Evolutionary conservation across 495 filamentous ascomycete species (phyloP), one percentile per base, ranked within the genome.

Genomic region (Apiosordaria backusii): DNA sequence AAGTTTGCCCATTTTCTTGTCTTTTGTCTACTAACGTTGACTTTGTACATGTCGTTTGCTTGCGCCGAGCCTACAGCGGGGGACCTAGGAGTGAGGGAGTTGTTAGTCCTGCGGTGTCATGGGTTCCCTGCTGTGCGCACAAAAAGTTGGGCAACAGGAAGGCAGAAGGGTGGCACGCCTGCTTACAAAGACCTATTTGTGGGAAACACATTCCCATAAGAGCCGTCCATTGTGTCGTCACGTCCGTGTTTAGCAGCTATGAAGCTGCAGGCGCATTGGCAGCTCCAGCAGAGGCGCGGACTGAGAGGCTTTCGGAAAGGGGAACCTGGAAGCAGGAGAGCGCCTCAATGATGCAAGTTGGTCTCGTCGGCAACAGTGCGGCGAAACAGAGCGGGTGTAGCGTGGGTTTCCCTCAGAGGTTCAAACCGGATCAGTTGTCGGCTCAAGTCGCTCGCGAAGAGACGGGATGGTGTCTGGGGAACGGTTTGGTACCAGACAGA

Each of bases 1-100:
- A 95, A 95, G 71, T 97, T 89, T 13, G 93, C 89, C 95, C 95
- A 99, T 80, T 92, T 92, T 78, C 88, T 92, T 19, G 95, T 97
- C 79, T 97, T 96, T 35, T 89, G 82, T 65, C 95, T 90, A 77
- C 91, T 92, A 26, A 97, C 89, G 74, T 98, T 97, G 15, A 93
- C 84, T 65, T 81, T 81, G 70, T 84, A 86, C 45, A 75, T 74
- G 4, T 77, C 54, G 67, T 55, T 63, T 45, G 71, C 65, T 63
- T 68, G 69, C 2, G 68, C 5, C 50, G 76, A 67, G 23, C 65
- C 61, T 5, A 61, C 26, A 13, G 59, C 26, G 4, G 78, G 71
- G 9, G 71, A 69, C 73, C 81, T 83, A 61, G 25, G 19, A 23
- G 27, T 24, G 9, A 18, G 3, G 24, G 10, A 9, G 21, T 27